Percentiles rank a stretch among this genome's conserved stretches.
phyloP scores from a whole-genome alignment of 176 grass and related monocot species.

The Cocos nucifera region DNA sequence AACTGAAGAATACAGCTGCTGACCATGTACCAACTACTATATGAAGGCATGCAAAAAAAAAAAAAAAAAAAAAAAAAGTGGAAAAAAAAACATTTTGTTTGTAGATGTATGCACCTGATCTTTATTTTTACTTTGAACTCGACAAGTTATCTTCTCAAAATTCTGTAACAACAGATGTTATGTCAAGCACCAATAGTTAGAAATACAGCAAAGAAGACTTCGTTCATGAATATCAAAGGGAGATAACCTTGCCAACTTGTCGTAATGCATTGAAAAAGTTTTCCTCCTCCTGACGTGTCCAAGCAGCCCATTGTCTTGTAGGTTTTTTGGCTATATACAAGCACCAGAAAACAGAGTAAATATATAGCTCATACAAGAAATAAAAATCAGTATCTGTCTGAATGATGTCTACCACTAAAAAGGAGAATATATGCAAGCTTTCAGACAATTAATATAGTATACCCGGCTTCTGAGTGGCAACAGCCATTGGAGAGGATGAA shows the following conservation, averaged over 20 bases:
- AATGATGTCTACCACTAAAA: background rate
- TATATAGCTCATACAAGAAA: background rate
- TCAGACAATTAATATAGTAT: background rate
- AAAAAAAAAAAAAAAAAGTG: too few species aligned
- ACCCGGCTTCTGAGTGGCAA: slow-evolving; percentile 7
- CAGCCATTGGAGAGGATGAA: slow-evolving; percentile 8
- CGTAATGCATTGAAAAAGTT: slow-evolving; percentile 96
- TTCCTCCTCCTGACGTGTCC: slow-evolving; percentile 93
- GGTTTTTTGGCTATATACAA: slow-evolving; percentile 44
- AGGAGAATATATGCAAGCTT: background rate
- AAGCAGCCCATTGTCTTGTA: slow-evolving; percentile 86
- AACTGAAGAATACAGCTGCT: too few species aligned
- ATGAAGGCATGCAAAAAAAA: too few species aligned
- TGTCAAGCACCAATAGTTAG: slow-evolving; percentile 21
- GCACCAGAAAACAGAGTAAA: background rate
- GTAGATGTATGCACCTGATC: slow-evolving; percentile 66
- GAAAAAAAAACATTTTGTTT: background rate
- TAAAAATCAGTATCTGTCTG: background rate
- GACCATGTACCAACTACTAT: too few species aligned
- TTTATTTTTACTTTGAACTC: slow-evolving; percentile 98
- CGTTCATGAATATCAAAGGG: slow-evolving; percentile 15
- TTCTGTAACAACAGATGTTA: slow-evolving; percentile 41
- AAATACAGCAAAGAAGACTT: slow-evolving; percentile 13
- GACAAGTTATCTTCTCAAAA: slow-evolving; percentile 95
- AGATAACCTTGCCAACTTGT: slow-evolving; percentile 92